These are phyloP conservation scores for Podospora pseudopauciseta DNA, from an alignment of 495 filamentous ascomycete genomes.

Conservation along the genomic window DNA sequence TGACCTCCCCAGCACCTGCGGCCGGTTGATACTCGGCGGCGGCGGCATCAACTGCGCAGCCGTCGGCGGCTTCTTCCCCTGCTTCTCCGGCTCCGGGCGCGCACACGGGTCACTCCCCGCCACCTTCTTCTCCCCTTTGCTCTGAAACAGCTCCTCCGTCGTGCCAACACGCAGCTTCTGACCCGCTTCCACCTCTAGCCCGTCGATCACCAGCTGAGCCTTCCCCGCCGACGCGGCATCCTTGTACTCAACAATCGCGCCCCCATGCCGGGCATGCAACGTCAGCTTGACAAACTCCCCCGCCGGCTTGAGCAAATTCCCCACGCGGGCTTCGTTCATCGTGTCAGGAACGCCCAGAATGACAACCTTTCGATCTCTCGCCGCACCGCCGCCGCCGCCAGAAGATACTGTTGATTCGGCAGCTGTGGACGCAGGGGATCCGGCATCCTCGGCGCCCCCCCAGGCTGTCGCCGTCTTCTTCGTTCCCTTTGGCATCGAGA, in stretches of 20 bases:
- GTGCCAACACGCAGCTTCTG: conserved; percentile 65
- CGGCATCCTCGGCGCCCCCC: conserved; percentile 16
- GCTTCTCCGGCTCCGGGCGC: conserved; percentile 20
- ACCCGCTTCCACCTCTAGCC: conserved; percentile 62
- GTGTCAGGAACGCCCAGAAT: conserved; percentile 68
- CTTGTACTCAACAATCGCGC: conserved; percentile 81
- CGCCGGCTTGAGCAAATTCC: conserved; percentile 60
- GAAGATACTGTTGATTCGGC: conserved; percentile 28
- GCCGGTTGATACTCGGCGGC: conserved; percentile 54
- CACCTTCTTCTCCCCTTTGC: conserved; percentile 52
- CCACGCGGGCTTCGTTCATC: conserved; percentile 66
- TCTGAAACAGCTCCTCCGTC: conserved; percentile 61
- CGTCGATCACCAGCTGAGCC: conserved; percentile 70
- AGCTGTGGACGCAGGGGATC: conserved; percentile 26
- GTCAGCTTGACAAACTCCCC: conserved; percentile 61
- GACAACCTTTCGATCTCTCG: conserved; percentile 48
- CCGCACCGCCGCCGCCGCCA: conserved; percentile 37
- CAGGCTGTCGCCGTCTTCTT: conserved; percentile 38
- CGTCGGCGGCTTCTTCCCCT: conserved; percentile 44
- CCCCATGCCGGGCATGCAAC: conserved; percentile 72
- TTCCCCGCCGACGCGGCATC: conserved; percentile 68
- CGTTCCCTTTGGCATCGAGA: conserved; percentile 46
- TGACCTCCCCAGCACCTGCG: conserved; percentile 52
- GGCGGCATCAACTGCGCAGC: conserved; percentile 46
- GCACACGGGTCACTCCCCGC: conserved; percentile 42